Base-by-base conservation (phyloP, 192 early-diverging fungal species). In the Backusella tuberculispora region DNA sequence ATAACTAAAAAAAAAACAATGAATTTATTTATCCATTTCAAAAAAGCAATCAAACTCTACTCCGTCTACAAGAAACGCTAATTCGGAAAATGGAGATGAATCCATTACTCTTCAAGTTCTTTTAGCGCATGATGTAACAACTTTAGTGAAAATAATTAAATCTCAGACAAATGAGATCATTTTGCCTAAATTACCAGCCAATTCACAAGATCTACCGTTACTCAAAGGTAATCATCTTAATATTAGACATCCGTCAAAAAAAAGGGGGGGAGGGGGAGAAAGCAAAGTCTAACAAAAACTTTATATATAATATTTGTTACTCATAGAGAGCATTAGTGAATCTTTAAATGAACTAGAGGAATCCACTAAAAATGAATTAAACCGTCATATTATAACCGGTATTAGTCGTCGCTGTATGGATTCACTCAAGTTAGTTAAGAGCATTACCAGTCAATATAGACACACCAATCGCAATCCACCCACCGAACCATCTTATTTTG, bases 341-440 rank as follows among this genome's bases (percentile, higher is more conserved):
- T n/a, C 67, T 41, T 21, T 78, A 38, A 43, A 80, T 43, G 45
- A 43, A 9, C 15, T 80, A 13, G 74, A 45, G 12, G 40, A 48
- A 15, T 76, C 70, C 14, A 81, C 78, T 66, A 46, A 83, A 13
- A 82, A 84, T 5, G 80, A 85, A 29, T 45, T 86, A 2, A 76
- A 83, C 42, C 69, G 71, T 14, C 66, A 75, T 19, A 80, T 88
- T 12, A 84, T 81, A 10, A 74, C 67, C 1, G 64, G 84, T 40
- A 69, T 89, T 8, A 86, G 80, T 43, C 79, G 75, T 6, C 82
- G 84, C 5, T 89, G 88, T 76, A 74, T 82, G 24, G 84, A 88
- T 50, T 71, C 71, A 5, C 66, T 86, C 26, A 72, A 74, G 19
- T 80, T 79, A 19, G 76, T 87, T 10, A 75, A 78, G 48, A 74